Percentiles rank a stretch among this genome's conserved stretches.
phyloP scores from a whole-genome alignment of 306 rosid species.

The Delonix regia region DNA sequence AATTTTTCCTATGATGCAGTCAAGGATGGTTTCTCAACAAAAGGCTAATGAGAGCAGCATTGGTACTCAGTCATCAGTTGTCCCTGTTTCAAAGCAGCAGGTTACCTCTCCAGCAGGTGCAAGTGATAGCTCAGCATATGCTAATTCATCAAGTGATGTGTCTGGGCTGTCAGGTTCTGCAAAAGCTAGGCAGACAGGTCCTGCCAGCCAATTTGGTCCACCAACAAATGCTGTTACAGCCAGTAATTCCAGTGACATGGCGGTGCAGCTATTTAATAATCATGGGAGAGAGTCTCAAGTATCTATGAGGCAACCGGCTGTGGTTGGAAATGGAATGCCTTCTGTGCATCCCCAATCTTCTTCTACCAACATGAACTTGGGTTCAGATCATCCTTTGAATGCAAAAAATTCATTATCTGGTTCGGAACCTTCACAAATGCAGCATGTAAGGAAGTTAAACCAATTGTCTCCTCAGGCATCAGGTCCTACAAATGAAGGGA shows the following conservation, averaged over 20 bases:
- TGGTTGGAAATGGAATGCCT: slow-evolving; percentile 71
- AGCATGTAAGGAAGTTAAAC: slow-evolving; percentile 62
- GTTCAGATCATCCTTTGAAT: slow-evolving; percentile 55
- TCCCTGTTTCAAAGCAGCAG: slow-evolving; percentile 81
- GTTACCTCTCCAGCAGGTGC: slow-evolving; percentile 73
- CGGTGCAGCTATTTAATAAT: slow-evolving; percentile 60
- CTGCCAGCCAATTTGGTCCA: slow-evolving; percentile 65
- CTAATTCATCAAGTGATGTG: slow-evolving; percentile 77
- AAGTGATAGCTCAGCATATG: slow-evolving; percentile 83
- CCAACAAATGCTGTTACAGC: slow-evolving; percentile 52
- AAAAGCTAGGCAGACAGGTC: slow-evolving; percentile 75
- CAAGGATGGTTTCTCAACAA: slow-evolving; percentile 74
- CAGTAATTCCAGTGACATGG: slow-evolving; percentile 51
- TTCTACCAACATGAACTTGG: slow-evolving; percentile 60
- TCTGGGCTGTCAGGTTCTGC: slow-evolving; percentile 84
- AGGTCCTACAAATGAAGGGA: slow-evolving; percentile 60
- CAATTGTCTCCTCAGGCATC: slow-evolving; percentile 69
- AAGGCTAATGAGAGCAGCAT: slow-evolving; percentile 66
- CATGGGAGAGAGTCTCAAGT: slow-evolving; percentile 82
- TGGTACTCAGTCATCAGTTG: slow-evolving; percentile 64
- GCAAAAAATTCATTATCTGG: slow-evolving; percentile 56
- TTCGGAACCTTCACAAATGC: slow-evolving; percentile 67
- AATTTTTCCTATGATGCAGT: slow-evolving; percentile 73
- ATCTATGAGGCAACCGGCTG: slow-evolving; percentile 56
- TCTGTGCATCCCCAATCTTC: slow-evolving; percentile 63